Conservation (phyloP, 768 basidiomycete species). For the Kwoniella europaea region DNA sequence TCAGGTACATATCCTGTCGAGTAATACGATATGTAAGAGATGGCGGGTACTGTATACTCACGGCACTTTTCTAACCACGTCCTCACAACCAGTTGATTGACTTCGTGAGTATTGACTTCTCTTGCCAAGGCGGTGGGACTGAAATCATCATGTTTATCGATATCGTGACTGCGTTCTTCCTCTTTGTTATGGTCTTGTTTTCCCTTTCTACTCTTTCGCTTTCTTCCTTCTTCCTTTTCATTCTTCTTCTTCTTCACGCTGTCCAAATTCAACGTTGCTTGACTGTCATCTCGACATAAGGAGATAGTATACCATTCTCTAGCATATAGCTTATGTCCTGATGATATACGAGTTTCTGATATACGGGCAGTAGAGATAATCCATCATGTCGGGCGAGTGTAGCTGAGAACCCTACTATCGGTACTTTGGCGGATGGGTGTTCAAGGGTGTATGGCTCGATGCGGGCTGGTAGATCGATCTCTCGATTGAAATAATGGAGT, state of each 20-base stretch:
- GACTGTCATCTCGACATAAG: slow-evolving; percentile 81
- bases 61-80: slow-evolving; percentile 85
- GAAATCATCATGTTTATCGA: slow-evolving; percentile 65
- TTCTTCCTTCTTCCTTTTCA: slow-evolving; percentile 61
- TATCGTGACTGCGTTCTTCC: too few relatives aligned
- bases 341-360: slow-evolving; percentile 89
- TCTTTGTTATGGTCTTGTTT: too few relatives aligned
- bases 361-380: slow-evolving; percentile 81
- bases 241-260: slow-evolving; percentile 65
- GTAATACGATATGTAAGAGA: neutral
- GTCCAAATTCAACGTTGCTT: slow-evolving; percentile 72
- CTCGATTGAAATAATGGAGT: slow-evolving; percentile 76
- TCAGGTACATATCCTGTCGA: neutral
- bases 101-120: slow-evolving; percentile 75
- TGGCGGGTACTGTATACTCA: slow-evolving; percentile 55
- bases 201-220: too few relatives aligned
- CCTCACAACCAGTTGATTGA: slow-evolving; percentile 78
- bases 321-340: slow-evolving; percentile 89
- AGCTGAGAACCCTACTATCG: slow-evolving; percentile 91
- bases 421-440: slow-evolving; percentile 60
- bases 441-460: too few relatives aligned
- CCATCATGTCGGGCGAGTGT: slow-evolving; percentile 92
- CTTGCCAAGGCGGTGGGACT: slow-evolving; percentile 74
- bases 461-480: slow-evolving; percentile 56
- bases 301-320: slow-evolving; percentile 85